These are phyloP conservation scores for Penicillium sp. DNA, from an alignment of 2,329 filamentous ascomycete species.

Conservation along the genomic window DNA sequence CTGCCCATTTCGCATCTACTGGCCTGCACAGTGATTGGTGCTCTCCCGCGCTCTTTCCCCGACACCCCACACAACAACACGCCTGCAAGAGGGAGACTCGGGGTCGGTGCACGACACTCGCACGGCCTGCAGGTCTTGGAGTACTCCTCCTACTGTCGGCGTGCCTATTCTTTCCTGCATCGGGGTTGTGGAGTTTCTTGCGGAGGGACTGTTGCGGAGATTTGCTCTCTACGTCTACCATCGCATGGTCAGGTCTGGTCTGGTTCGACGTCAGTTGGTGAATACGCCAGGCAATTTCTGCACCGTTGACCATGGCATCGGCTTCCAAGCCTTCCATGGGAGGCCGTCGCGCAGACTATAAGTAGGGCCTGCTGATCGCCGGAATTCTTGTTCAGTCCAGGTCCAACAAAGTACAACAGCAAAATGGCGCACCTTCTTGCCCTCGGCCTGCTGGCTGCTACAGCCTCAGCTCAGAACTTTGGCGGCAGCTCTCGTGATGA, in stretches of 20 bases:
- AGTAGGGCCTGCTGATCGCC: not conserved
- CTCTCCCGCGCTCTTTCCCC: not conserved
- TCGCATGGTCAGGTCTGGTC: not conserved
- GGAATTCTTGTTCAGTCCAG: not conserved
- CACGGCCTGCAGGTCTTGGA: not conserved
- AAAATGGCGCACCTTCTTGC: not conserved
- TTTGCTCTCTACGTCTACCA: not conserved
- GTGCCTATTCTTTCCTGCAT: not conserved
- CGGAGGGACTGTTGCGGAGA: not conserved
- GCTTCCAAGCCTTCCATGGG: not conserved
- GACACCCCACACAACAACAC: not conserved
- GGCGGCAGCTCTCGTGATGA: not conserved
- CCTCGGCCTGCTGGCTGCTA: conserved; percentile 7
- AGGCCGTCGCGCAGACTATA: not conserved
- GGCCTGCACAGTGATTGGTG: not conserved
- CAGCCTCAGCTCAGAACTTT: conserved; percentile 2
- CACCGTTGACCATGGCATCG: not conserved
- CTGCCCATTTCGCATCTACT: not conserved
- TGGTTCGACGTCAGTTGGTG: not conserved
- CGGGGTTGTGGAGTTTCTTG: not conserved
- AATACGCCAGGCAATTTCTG: not conserved
- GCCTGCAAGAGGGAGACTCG: too few species aligned
- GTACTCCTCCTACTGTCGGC: too few species aligned
- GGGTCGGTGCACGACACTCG: not conserved
- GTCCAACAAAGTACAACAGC: not conserved